Base-by-base conservation (phyloP, 164 flowering plant species). In the Santalum album region DNA sequence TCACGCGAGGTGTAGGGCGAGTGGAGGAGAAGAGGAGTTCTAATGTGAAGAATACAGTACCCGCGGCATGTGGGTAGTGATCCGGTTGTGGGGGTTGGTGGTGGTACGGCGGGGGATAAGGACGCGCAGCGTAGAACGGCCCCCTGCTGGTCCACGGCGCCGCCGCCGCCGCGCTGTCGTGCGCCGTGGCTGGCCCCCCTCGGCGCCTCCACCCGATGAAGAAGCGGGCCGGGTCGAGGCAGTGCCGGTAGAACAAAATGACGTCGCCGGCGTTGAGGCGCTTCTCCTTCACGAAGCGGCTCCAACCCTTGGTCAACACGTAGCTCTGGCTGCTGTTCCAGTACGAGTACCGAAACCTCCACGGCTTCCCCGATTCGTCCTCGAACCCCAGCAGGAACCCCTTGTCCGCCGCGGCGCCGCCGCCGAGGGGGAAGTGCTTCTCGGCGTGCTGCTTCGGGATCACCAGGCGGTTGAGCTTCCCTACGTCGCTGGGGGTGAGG, bases 311-410 rank as follows among this genome's bases (percentile, higher is more conserved):
- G 23, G 97, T 90, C 50, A 90, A 51, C 11, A 90, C 97, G 62
- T 90, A 90, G 79, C 97, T 86, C 56, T 90, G 97, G 69, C 97
- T 90, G 58, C 92, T 84, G 61, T 78, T 90, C 97, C 97, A 90
- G 53, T 90, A 90, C 1, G 94, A 85, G 76, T 90, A 90, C 11
- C 97, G 68, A 51, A 90, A 86, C 56, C 80, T 55, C 97, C 97
- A 86, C 15, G 58, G 22, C 75, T 82, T 82, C 12, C 90, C 92
- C 0, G 64, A 46, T 71, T 86, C 91, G 53, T 87, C 91, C 62
- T 90, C 94, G 71, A 90, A 90, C 51, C 78, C 71, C 57, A 90
- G 79, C 21, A 83, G 61, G 62, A 78, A 23, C 2, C 94, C 95
- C 47, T 74, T 79, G 22, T 79, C 84, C 3, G 51, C 80, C 16